Base-by-base conservation (phyloP, 169 alveolate genomes). In the Cryptosporidium sp. region DNA sequence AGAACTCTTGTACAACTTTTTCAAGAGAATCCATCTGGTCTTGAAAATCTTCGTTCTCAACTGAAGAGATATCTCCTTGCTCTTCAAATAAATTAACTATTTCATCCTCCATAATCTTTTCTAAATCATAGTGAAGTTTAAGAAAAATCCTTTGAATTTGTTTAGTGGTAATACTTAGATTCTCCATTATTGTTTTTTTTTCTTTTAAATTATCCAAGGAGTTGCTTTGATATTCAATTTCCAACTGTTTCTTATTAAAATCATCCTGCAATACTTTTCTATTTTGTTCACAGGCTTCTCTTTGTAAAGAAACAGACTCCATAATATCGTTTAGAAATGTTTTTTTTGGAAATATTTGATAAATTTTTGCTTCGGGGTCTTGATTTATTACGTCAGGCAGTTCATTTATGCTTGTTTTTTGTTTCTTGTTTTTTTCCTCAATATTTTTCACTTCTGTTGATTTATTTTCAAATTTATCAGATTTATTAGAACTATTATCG, bases 1-100 rank as follows among this genome's bases (percentile, higher is more conserved):
- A 52, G n/a, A 73, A 58, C 45, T 73, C 86, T 2, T 31, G n/a
- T 8, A 73, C 70, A 14, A 60, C 42, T 10, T 21, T 31, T 21
- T 60, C 86, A 56, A 73, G 44, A 44, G 42, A 16, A 9, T 60
- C 53, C 33, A 73, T 73, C 2, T 60, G 52, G 51, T 73, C 33
- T 37, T 65, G 72, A n/a, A 9, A 31, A 26, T 52, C 51, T 7
- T 60, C 45, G 23, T 58, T 37, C 0, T 60, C 52, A 18, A 9
- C 29, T 14, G 33, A 51, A 53, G 52, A 16, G 12, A 3, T 14
- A n/a, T 33, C 39, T 33, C 26, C 42, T 29, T 37, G 44, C 39
- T 52, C 53, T 26, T 14, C 62, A 60, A 73, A 73, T 44, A 73
- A 60, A 60, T 9, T 73, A 10, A 29, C 18, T 21, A 73, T 53